Base-by-base conservation (phyloP, 345 rosid genomes). In the Cardamine occulta region DNA sequence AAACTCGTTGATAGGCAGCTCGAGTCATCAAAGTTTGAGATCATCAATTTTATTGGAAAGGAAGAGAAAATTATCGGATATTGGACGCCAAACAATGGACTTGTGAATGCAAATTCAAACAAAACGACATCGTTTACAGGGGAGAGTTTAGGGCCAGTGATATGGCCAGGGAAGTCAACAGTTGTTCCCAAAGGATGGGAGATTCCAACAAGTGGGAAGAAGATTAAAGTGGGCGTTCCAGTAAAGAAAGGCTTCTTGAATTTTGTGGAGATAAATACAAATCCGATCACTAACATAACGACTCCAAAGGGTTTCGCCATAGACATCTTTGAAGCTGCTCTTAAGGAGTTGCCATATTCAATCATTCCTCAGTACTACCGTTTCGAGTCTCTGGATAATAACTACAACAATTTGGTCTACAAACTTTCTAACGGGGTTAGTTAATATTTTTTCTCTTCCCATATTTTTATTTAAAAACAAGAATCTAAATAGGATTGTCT, bases 121-220 rank as follows among this genome's bases (percentile, higher is more conserved):
- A 67, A 19, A 49, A 51, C 15, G 14, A 44, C 3, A 1, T 71
- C 55, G 5, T 29, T 35, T 5, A 60, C 2, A 19, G 65, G 47
- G 3, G 29, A 35, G 11, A 60, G 29, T 29, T 39, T 74, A 2
- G 67, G 67, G 26, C 49, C 56, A 1, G 63, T 83, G 9, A 72
- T 76, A 3, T 89, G 88, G 89, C 90, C 88, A 0, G 86, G 88
- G 42, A 74, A 68, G n/a, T 40, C 88, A 2, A 51, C n/a, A 19
- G 5, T 47, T 49, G 49, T 48, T 66, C 88, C 86, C 1, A 81
- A 52, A 55, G 84, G 84, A 6, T 79, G 83, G 82, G 76, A 59
- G 61, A 51, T 80, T 51, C 84, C 85, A 13, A 63, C 52, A 0
- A 44, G 29, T 2, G 81, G 79, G 39, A 82, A 67, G 74, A 85